Evolutionary conservation across 1,139 yeast species (phyloP), one percentile per base, ranked within the genome.

Genomic region (Hemisphaericaspora xylofermentans): DNA sequence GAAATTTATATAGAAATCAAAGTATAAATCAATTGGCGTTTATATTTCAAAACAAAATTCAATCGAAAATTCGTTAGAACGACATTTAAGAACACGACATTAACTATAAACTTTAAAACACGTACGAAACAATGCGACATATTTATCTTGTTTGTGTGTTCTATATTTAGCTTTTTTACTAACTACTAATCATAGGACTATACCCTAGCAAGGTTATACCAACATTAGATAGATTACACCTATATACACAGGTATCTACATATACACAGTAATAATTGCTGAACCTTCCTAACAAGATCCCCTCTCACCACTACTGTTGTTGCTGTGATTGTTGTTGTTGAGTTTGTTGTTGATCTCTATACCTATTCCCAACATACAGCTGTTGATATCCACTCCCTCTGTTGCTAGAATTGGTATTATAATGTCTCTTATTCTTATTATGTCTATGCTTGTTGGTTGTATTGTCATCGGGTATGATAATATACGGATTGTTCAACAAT

Each of bases 401-500:
- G 17, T 22, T 24, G 17, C 16, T 30, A 21, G 9, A 16, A 15
- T 19, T 27, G 14, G 17, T 36, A 13, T 38, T 33, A 24, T 27
- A 35, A 14, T 35, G 24, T 30, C 38, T 39, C 35, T 35, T 26
- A 14, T n/a, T 17, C 16, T 33, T 16, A 29, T 22, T 16, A 9
- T 39, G 29, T 8, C n/a, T 7, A 12, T 24, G 6, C 5, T 26
- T 13, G 10, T 26, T 14, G 27, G 25, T 14, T 8, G 6, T 32
- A 14, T 36, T 39, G 26, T 48, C 46, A 15, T 56, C 61, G 1
- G 67, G 67, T 24, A 61, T 45, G 19, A 63, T 61, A 22, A 63
- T 62, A 46, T 62, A 63, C 2, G 68, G 68, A 35, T 63, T 63
- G 47, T 63, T 63, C 41, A 63, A 51, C 22, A 63, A 44, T 38